Base-by-base conservation (phyloP, 805 yeast genomes). In the Pichia exigua region DNA sequence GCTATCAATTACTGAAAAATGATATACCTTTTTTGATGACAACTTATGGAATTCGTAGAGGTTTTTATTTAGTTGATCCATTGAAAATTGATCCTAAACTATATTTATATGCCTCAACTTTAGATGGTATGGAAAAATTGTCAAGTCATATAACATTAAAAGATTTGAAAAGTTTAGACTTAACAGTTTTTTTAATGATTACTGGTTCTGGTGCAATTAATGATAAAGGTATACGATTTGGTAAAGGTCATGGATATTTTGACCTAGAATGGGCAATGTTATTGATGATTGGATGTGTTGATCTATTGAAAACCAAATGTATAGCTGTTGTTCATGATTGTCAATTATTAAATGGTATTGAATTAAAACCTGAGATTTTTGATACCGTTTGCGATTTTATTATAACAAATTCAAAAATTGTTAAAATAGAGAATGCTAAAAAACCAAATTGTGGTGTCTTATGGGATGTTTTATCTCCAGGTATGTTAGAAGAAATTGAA, bases 191-290 rank as follows among this genome's bases (percentile, higher is more conserved):
- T 47, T 54, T 56, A 13, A 63, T 65, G 67, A 53, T 65, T 17
- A 65, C 68, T 8, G 68, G 67, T 9, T 63, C 68, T 1, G 67
- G 67, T 30, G 68, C 68, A 18, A 63, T 65, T 40, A 65, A 65
- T 48, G 54, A 56, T 44, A 58, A 58, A 44, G 68, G 68, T 18
- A 57, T 65, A 17, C 48, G 68, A 30, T 63, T 65, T 44, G 68
- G 68, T 35, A 65, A 65, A 49, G 68, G 68, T 5, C 68, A 65
- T 49, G 68, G 67, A 2, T 64, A 53, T 47, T 65, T 65, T 48
- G 68, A 65, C 47, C 53, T 62, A 28, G 68, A 65, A 51, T 65
- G 68, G 68, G 68, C 63, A 12, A 63, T 65, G 64, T 48, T 65
- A 20, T 64, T 57, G 42, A 52, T 63, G 8, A 61, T 65, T 22